Conservation (phyloP, 2,329 filamentous ascomycete genomes). For the Colletotrichum noveboracense region DNA sequence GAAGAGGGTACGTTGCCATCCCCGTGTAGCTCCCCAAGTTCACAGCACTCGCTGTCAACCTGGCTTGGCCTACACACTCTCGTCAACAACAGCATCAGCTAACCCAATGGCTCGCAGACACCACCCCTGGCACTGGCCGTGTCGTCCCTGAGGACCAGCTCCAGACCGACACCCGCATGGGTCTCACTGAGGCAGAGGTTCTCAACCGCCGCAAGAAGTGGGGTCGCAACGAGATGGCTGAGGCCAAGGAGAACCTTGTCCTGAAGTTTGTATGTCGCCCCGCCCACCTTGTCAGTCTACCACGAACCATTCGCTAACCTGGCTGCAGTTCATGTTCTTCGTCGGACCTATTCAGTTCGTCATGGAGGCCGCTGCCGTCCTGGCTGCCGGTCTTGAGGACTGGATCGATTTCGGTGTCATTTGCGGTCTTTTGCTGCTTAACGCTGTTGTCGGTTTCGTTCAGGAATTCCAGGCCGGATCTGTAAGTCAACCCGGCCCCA, state of each 20-base stretch:
- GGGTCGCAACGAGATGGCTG: conserved; percentile 86
- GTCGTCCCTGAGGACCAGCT: conserved; percentile 76
- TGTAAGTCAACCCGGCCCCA: conserved; percentile 13
- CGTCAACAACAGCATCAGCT: background rate
- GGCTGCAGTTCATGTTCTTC: conserved; percentile 66
- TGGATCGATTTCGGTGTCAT: conserved; percentile 97
- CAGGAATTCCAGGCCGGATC: conserved; percentile 91
- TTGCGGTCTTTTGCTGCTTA: conserved; percentile 80
- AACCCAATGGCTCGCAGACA: conserved; percentile 25
- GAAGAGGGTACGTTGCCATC: conserved; percentile 52
- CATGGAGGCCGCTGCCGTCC: conserved; percentile 84
- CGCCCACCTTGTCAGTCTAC: background rate
- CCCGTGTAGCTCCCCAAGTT: background rate
- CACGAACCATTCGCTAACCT: background rate
- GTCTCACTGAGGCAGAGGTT: conserved; percentile 77
- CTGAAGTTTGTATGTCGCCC: conserved; percentile 71
- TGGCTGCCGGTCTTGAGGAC: conserved; percentile 83
- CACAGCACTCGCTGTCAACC: background rate
- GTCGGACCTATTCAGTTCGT: conserved; percentile 91
- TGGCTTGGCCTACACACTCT: too few relatives aligned
- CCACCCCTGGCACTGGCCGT: conserved; percentile 59
- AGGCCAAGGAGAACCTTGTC: conserved; percentile 84
- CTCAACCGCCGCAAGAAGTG: conserved; percentile 67
- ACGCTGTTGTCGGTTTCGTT: conserved; percentile 84
- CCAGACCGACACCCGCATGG: conserved; percentile 74